These are phyloP conservation scores for Lachnellula arida DNA, from an alignment of 2,329 filamentous ascomycete species.

Conservation along the genomic window DNA sequence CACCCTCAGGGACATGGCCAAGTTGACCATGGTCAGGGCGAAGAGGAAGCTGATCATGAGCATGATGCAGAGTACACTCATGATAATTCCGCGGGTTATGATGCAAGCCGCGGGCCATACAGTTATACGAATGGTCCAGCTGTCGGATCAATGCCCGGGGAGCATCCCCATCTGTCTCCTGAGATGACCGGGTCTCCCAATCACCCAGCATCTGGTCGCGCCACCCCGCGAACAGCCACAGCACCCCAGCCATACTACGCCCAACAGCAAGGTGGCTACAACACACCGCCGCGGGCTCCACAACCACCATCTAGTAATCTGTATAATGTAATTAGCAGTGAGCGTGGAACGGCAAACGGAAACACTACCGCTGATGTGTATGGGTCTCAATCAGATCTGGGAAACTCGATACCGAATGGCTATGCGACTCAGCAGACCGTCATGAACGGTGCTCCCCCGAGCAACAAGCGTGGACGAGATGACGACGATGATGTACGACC, in stretches of 20 bases:
- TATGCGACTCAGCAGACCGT: slow-evolving; percentile 60
- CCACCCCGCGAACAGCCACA: slow-evolving; percentile 76
- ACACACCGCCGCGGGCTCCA: slow-evolving; percentile 67
- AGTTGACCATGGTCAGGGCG: slow-evolving; percentile 48
- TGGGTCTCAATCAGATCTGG: slow-evolving; percentile 58
- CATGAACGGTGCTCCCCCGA: slow-evolving; percentile 55
- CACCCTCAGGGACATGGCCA: slow-evolving; percentile 51
- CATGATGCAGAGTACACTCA: slow-evolving; percentile 84
- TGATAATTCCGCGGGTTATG: slow-evolving; percentile 67
- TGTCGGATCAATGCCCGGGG: slow-evolving; percentile 61
- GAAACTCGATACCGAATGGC: slow-evolving; percentile 51
- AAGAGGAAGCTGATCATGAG: slow-evolving; percentile 69
- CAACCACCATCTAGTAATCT: slow-evolving; percentile 70
- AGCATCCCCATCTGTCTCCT: slow-evolving; percentile 71
- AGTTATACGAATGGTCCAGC: slow-evolving; percentile 67
- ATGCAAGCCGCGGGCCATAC: slow-evolving; percentile 67
- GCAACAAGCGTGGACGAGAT: slow-evolving; percentile 41
- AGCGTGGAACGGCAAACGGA: slow-evolving; percentile 64
- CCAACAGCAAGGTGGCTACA: slow-evolving; percentile 58
- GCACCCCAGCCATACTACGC: slow-evolving; percentile 70
- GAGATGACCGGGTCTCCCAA: slow-evolving; percentile 79
- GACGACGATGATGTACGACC: slow-evolving; percentile 52
- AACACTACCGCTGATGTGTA: slow-evolving; percentile 65
- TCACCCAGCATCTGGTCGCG: slow-evolving; percentile 78
- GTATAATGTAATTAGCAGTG: slow-evolving; percentile 85